These are phyloP conservation scores for Amphicarpaea edgeworthii DNA, from an alignment of 306 rosid genomes.

Conservation along the genomic window DNA sequence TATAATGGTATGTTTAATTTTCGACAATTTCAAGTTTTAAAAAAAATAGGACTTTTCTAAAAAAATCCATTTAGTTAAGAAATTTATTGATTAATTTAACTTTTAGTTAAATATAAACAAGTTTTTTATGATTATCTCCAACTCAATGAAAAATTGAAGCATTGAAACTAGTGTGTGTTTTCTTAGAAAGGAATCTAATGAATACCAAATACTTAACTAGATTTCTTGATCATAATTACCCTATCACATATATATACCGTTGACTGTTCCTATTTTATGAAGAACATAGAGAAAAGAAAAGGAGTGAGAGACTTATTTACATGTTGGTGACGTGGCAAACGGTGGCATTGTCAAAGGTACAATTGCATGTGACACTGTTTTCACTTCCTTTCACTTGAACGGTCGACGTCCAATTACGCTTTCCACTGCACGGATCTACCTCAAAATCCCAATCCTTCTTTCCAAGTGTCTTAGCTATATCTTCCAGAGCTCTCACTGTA, in stretches of 20 bases:
- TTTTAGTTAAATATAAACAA: not conserved
- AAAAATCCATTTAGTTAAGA: too few species aligned
- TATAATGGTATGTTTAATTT: too few species aligned
- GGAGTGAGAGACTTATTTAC: constrained; percentile 48
- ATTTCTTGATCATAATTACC: not conserved
- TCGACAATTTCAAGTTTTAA: too few species aligned
- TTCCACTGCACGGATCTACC: constrained; percentile 54
- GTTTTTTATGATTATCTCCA: not conserved
- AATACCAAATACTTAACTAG: not conserved
- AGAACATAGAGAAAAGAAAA: not conserved
- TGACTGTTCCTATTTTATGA: not conserved
- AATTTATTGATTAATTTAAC: too few species aligned
- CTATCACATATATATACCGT: not conserved
- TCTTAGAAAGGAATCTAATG: not conserved
- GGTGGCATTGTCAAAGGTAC: constrained; percentile 30
- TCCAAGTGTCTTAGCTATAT: constrained; percentile 54
- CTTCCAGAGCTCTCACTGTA: constrained; percentile 53
- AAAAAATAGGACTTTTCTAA: too few species aligned
- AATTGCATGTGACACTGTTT: constrained; percentile 51
- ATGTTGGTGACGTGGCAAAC: constrained; percentile 62
- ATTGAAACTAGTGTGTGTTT: not conserved
- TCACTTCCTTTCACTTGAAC: constrained; percentile 3
- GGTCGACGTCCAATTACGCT: constrained; percentile 42
- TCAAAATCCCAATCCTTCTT: constrained; percentile 53
- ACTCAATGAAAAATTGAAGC: not conserved